Percentiles rank a stretch among this genome's conserved stretches.
Evolutionary conservation across 169 alveolate species (phyloP).

Genomic region (Sarcocystis neurona): DNA sequence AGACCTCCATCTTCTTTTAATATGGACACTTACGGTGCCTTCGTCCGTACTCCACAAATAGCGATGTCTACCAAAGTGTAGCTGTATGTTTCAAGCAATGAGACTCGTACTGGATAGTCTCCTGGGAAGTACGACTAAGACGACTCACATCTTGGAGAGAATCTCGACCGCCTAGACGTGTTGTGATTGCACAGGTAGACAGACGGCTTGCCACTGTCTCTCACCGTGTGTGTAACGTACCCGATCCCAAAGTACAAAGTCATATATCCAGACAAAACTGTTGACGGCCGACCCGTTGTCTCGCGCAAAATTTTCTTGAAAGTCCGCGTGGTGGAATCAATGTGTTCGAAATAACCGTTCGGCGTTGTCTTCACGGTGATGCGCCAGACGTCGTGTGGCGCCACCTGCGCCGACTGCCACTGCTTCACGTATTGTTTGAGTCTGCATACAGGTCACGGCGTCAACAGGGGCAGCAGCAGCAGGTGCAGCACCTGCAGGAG

Average conservation of each 20-base stretch:
- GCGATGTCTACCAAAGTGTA: too few relatives aligned
- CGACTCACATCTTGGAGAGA: too few relatives aligned
- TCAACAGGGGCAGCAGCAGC: too few relatives aligned
- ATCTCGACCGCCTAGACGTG: too few relatives aligned
- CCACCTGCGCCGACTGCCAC: background rate
- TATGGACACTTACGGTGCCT: background rate
- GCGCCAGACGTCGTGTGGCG: constrained; percentile 17
- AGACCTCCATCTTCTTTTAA: background rate
- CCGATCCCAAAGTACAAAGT: constrained; percentile 37
- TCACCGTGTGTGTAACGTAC: background rate
- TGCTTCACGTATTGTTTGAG: background rate
- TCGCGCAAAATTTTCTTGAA: background rate
- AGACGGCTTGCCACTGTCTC: too few relatives aligned
- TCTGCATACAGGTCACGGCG: too few relatives aligned
- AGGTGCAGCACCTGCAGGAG: too few relatives aligned
- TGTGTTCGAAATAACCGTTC: constrained; percentile 1
- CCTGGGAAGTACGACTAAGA: background rate
- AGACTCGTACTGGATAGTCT: background rate
- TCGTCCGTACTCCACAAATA: too few relatives aligned
- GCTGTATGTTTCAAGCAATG: background rate
- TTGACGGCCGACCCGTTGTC: background rate
- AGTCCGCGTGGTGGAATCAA: background rate
- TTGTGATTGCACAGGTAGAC: too few relatives aligned
- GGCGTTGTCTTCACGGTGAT: background rate
- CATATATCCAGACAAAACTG: background rate